A percentile compares a stretch with the other conserved stretches of the same genome.
Conservation (phyloP, 441 rosid genomes). For the Pelargonium australe region DNA sequence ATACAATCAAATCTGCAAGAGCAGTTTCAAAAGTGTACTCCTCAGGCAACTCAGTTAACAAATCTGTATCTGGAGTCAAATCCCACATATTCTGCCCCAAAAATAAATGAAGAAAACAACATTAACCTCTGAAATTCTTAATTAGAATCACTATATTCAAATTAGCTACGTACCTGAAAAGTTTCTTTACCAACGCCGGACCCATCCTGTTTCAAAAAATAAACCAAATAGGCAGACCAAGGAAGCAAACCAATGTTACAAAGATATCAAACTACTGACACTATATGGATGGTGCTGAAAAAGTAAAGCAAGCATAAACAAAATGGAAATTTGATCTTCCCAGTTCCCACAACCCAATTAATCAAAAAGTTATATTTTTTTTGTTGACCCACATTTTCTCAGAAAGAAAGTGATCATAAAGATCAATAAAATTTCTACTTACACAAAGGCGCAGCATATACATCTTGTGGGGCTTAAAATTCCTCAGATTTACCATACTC, state of each 20-base stretch:
- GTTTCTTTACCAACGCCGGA: slow-evolving; percentile 25
- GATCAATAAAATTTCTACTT: slow-evolving; percentile 25
- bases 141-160: not conserved
- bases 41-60: slow-evolving; percentile 51
- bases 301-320: not conserved
- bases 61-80: slow-evolving; percentile 60
- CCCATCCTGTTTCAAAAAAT: slow-evolving; percentile 44
- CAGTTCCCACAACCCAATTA: not conserved
- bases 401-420: not conserved
- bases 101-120: slow-evolving; percentile 15
- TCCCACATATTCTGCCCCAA: slow-evolving; percentile 65
- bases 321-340: not conserved
- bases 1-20: slow-evolving; percentile 70
- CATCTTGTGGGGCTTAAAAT: slow-evolving; percentile 33
- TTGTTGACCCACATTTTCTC: not conserved
- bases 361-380: not conserved
- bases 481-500: slow-evolving; percentile 20
- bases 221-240: not conserved
- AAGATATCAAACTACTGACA: not conserved
- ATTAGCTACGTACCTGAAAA: slow-evolving; percentile 40
- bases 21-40: slow-evolving; percentile 64
- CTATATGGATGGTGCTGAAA: not conserved
- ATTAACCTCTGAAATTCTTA: slow-evolving; percentile 4
- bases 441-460: slow-evolving; percentile 49
- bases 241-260: not conserved